Evolutionary conservation across 2,329 filamentous ascomycete species (phyloP).

Genomic region (Aspergillus thermomutatus): DNA sequence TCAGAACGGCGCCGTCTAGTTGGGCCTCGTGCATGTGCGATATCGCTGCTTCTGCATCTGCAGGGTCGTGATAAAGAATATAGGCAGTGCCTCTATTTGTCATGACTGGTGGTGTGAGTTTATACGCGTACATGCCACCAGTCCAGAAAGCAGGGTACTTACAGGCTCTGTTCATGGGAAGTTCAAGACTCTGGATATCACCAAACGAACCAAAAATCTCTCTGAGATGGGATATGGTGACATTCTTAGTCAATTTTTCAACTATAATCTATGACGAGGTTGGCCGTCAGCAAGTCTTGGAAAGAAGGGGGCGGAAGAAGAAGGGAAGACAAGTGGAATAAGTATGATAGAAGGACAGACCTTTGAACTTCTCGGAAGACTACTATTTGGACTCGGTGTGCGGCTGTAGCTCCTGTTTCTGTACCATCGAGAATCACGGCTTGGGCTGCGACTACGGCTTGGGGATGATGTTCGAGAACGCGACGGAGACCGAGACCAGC

Average conservation of each 20-base stretch:
- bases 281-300: not conserved
- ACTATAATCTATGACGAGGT: slow-evolving; percentile 72
- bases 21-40: slow-evolving; percentile 98
- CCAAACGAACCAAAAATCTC: slow-evolving; percentile 94
- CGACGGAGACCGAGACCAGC: slow-evolving; percentile 26
- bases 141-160: slow-evolving; percentile 31
- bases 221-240: slow-evolving; percentile 79
- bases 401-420: slow-evolving; percentile 32
- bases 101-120: slow-evolving; percentile 57
- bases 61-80: slow-evolving; percentile 74
- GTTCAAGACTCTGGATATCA: slow-evolving; percentile 77
- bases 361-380: slow-evolving; percentile 35
- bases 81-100: slow-evolving; percentile 93
- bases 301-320: not conserved
- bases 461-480: slow-evolving; percentile 28
- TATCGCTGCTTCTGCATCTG: slow-evolving; percentile 82
- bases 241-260: slow-evolving; percentile 92
- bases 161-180: slow-evolving; percentile 87
- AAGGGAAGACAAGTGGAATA: not conserved
- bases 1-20: slow-evolving; percentile 76
- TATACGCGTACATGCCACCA: slow-evolving; percentile 5
- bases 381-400: slow-evolving; percentile 23
- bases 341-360: slow-evolving; percentile 14
- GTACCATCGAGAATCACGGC: slow-evolving; percentile 34
- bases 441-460: slow-evolving; percentile 40